phyloP scores from a whole-genome alignment of 1,284 basidiomycete species.

The Trichosporon inkin region DNA sequence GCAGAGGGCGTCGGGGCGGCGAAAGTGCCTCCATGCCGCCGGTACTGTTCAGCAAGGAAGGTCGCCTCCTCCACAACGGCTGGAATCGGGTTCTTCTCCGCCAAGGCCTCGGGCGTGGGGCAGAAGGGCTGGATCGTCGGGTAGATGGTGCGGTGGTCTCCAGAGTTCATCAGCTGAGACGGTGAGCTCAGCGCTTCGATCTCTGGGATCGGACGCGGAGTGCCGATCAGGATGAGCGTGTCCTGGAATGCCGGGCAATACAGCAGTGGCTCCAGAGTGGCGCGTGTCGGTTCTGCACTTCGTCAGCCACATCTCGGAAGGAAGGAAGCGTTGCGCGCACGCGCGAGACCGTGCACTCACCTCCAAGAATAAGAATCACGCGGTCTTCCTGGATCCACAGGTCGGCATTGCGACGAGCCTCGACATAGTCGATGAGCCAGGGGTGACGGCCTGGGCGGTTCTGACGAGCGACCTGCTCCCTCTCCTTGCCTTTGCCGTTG shows the following conservation, averaged over 20 bases:
- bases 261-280: constrained; percentile 34
- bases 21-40: constrained; percentile 4
- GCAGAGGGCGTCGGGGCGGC: constrained; percentile 1
- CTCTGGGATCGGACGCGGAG: constrained; percentile 25
- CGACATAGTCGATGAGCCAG: constrained; percentile 34
- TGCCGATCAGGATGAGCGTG: constrained; percentile 38
- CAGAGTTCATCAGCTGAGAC: constrained; percentile 28
- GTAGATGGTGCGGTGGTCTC: constrained; percentile 28
- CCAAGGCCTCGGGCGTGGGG: constrained; percentile 5
- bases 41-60: constrained; percentile 28
- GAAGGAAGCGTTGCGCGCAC: too few relatives aligned
- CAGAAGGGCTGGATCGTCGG: constrained; percentile 36
- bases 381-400: constrained; percentile 29
- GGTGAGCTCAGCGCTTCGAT: constrained; percentile 39
- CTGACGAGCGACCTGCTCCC: constrained; percentile 3
- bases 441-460: constrained; percentile 17
- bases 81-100: constrained; percentile 23
- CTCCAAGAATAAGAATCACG: constrained; percentile 36
- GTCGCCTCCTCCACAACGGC: constrained; percentile 30
- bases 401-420: constrained; percentile 27
- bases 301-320: too few relatives aligned
- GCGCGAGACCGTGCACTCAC: too few relatives aligned
- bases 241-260: constrained; percentile 33
- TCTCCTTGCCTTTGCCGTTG: constrained; percentile 19
- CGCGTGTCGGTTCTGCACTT: constrained; percentile 26